These are phyloP conservation scores for Pythium volutum DNA, from an alignment of 352 stramenopile species.

Conservation along the genomic window DNA sequence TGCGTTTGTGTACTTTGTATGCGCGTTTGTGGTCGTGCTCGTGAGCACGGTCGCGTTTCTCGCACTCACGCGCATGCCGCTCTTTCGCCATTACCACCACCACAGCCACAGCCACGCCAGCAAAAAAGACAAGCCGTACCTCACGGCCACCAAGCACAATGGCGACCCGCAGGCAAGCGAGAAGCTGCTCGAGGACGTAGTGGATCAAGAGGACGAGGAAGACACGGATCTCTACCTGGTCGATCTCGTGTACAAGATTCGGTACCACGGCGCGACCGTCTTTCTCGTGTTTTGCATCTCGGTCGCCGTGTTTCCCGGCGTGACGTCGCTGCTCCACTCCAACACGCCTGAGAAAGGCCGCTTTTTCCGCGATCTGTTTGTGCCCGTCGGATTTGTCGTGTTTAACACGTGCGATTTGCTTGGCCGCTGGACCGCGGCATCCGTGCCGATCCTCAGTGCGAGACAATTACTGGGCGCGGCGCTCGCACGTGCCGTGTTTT, in stretches of 20 bases:
- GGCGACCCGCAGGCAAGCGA: constrained; percentile 8
- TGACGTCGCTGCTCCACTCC: constrained; percentile 72
- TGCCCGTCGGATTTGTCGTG: constrained; percentile 70
- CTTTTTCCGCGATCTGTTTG: constrained; percentile 69
- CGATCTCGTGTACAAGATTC: constrained; percentile 35
- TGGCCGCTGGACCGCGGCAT: constrained; percentile 45
- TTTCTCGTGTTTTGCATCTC: constrained; percentile 81
- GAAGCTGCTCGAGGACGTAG: constrained; percentile 12
- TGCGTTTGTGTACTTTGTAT: constrained; percentile 77
- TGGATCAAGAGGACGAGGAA: constrained; percentile 17
- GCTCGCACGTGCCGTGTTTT: constrained; percentile 46
- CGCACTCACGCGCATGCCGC: constrained; percentile 50
- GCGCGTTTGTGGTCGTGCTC: constrained; percentile 67
- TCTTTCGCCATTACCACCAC: constrained; percentile 68
- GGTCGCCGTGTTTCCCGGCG: constrained; percentile 67
- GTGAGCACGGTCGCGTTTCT: constrained; percentile 52
- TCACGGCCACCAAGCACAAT: neutral
- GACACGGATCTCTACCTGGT: constrained; percentile 27
- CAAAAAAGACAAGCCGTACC: constrained; percentile 19
- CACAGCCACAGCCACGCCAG: neutral
- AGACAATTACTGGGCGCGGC: constrained; percentile 37
- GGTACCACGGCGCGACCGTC: constrained; percentile 50
- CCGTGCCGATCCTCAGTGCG: constrained; percentile 31
- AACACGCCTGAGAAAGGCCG: constrained; percentile 37
- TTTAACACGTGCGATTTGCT: constrained; percentile 79